A percentile compares a stretch with the other conserved stretches of the same genome.
phyloP scores from a whole-genome alignment of 2,329 filamentous ascomycete species.

The Pseudogymnoascus sp. region DNA sequence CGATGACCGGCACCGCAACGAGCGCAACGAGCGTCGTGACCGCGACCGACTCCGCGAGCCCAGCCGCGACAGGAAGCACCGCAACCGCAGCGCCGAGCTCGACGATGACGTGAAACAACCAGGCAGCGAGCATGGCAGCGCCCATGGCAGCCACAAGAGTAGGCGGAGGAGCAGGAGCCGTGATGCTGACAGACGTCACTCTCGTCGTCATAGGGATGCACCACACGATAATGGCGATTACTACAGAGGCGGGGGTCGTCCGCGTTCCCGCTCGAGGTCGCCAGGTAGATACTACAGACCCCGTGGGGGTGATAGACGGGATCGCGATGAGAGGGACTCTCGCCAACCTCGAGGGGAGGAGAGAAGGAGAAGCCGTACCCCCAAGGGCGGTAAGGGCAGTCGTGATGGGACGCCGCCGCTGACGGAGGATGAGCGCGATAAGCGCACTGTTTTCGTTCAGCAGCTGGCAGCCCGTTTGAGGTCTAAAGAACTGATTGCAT shows the following conservation, averaged over 20 bases:
- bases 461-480: conserved; percentile 90
- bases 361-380: conserved; percentile 34
- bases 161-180: conserved; percentile 72
- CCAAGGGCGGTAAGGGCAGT: conserved; percentile 30
- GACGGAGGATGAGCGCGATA: conserved; percentile 92
- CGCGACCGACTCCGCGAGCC: conserved; percentile 48
- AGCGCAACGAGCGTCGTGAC: conserved; percentile 45
- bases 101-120: conserved; percentile 56
- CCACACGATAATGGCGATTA: conserved; percentile 56
- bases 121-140: conserved; percentile 66
- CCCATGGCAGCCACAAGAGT: conserved; percentile 65
- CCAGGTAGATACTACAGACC: conserved; percentile 52
- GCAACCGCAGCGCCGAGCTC: conserved; percentile 43
- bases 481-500: conserved; percentile 84
- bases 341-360: conserved; percentile 34
- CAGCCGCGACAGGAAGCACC: conserved; percentile 48
- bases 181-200: conserved; percentile 66
- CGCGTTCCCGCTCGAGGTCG: conserved; percentile 65
- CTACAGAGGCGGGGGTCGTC: conserved; percentile 58
- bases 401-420: conserved; percentile 59
- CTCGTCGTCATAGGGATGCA: conserved; percentile 60
- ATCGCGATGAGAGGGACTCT: conserved; percentile 41
- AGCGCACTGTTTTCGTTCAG: conserved; percentile 95
- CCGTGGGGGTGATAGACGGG: conserved; percentile 38
- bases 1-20: conserved; percentile 49